phyloP scores from a whole-genome alignment of 441 rosid genomes.

The Hura crepitans region DNA sequence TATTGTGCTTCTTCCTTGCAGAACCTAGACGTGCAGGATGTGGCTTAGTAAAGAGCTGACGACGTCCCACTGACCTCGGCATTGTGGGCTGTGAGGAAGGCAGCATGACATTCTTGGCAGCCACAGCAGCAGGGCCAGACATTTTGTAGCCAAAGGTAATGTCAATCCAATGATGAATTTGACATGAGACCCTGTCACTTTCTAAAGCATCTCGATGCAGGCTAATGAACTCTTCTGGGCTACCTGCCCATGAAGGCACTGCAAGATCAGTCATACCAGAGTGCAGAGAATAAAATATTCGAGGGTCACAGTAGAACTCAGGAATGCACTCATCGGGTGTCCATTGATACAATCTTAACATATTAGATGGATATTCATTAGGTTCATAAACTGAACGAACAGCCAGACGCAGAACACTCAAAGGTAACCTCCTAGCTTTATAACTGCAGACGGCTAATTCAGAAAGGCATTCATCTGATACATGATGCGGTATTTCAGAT shows the following conservation, averaged over 20 bases:
- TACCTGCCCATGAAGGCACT: slow-evolving; percentile 80
- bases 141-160: slow-evolving; percentile 90
- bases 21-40: slow-evolving; percentile 62
- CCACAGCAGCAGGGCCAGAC: slow-evolving; percentile 85
- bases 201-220: slow-evolving; percentile 88
- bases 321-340: slow-evolving; percentile 99
- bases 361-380: slow-evolving; percentile 92
- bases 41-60: slow-evolving; percentile 73
- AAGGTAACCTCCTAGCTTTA: slow-evolving; percentile 94
- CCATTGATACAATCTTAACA: slow-evolving; percentile 96
- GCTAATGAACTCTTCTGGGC: slow-evolving; percentile 77
- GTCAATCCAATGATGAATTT: slow-evolving; percentile 88
- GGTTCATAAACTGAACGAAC: slow-evolving; percentile 97
- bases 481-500: slow-evolving; percentile 92
- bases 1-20: slow-evolving; percentile 30
- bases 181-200: slow-evolving; percentile 65
- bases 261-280: slow-evolving; percentile 89
- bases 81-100: slow-evolving; percentile 65
- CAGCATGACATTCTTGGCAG: slow-evolving; percentile 91
- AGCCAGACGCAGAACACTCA: slow-evolving; percentile 78
- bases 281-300: slow-evolving; percentile 67
- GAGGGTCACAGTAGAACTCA: slow-evolving; percentile 83
- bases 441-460: slow-evolving; percentile 99
- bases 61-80: slow-evolving; percentile 81
- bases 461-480: slow-evolving; percentile 97